Base-by-base conservation (phyloP, 1,284 basidiomycete genomes). In the Puccinia coronata region DNA sequence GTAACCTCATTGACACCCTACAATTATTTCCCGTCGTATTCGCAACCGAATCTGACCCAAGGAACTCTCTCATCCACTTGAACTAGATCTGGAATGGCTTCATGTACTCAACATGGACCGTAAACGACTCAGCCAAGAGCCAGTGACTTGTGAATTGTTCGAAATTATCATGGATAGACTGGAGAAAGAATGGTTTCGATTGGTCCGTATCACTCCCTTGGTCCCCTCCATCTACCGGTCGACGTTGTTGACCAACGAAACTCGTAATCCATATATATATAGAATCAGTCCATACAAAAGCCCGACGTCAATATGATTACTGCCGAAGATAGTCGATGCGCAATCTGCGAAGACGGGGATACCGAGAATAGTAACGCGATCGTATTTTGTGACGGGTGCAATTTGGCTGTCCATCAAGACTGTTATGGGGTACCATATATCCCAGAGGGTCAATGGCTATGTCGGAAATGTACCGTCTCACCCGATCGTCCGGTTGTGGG, bases 391-490 rank as follows among this genome's bases (percentile, higher is more conserved):
- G 97, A 99, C 86, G 97, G 97, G 0, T 99, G 97, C 87, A 99
- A 99, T 86, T 88, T 99, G 39, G 97, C 97, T 11, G 96, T 99
- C 5, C 97, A 99, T 87, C 97, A 99, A 90, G 96, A 99, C 86
- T 99, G 97, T 85, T 99, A 99, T 86, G 97, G 97, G 47, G 95
- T 99, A 5, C 97, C 97, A 2, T 99, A 99, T 86, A 98, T 99
- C 82, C 97, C 97, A 0, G 97, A 99, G 87, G 97, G 97, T 0
- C 96, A 99, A 87, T 99, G 97, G 97, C 90, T 99, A 43, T 99
- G 97, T 86, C 89, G 97, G 77, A 99, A 99, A 87, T 99, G 97
- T 86, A 98, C 95, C 0, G 95, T 99, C 25, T 97, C 95, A 1
- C 97, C 97, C 0, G 96, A 98, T 86, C 93, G 92, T 83, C 95